Conservation (phyloP, 2,329 filamentous ascomycete genomes). For the Raffaelea ambrosiae region DNA sequence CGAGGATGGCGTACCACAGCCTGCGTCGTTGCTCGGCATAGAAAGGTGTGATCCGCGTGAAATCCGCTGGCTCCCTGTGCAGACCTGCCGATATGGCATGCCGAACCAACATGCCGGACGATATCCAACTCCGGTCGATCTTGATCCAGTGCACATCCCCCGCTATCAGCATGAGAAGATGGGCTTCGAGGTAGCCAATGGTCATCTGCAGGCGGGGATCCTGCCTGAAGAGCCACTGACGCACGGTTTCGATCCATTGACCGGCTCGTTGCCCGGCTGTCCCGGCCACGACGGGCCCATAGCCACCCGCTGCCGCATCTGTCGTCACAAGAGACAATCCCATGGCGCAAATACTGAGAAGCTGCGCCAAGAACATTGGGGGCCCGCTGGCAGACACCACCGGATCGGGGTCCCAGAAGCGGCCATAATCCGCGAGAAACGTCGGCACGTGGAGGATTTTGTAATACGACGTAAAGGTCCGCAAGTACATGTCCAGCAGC, state of each 20-base stretch:
- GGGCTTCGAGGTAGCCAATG: constrained; percentile 1
- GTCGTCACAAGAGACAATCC: neutral
- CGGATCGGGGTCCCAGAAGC: constrained; percentile 1
- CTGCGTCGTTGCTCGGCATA: constrained; percentile 37
- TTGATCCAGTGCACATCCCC: constrained; percentile 6
- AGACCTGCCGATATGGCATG: constrained; percentile 39
- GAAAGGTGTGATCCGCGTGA: constrained; percentile 24
- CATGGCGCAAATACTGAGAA: constrained; percentile 1
- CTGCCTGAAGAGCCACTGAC: constrained; percentile 4
- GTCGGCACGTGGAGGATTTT: constrained; percentile 1
- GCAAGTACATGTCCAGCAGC: neutral
- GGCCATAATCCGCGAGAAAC: neutral
- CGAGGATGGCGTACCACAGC: constrained; percentile 44
- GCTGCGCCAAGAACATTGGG: neutral
- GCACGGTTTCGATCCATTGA: neutral
- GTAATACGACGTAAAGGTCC: neutral
- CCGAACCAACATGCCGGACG: constrained; percentile 32
- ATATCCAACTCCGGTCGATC: constrained; percentile 34
- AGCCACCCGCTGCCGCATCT: too few species aligned
- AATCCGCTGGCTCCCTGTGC: constrained; percentile 33
- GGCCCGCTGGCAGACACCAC: neutral
- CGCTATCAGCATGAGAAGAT: constrained; percentile 3
- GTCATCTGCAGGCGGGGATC: constrained; percentile 4
- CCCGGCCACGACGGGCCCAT: too few species aligned
- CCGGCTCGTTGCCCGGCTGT: too few species aligned